Conservation (phyloP, 2,329 filamentous ascomycete species). For the Alternaria solani region DNA sequence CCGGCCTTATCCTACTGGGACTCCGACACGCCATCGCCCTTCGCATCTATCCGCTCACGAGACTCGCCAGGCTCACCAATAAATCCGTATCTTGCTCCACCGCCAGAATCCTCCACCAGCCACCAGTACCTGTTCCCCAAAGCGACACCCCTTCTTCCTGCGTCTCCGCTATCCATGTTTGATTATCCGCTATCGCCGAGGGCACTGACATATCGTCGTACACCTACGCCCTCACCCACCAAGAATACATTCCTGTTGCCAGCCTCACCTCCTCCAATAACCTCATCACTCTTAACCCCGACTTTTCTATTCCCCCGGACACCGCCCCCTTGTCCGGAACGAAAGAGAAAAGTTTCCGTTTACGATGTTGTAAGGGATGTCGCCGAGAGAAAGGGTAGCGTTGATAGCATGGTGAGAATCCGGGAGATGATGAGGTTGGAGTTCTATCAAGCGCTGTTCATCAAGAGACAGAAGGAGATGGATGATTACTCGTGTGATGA, state of each 20-base stretch:
- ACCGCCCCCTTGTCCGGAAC: slow-evolving; percentile 12
- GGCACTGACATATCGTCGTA: slow-evolving; percentile 13
- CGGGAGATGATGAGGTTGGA: slow-evolving; percentile 10
- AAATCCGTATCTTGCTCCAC: slow-evolving; percentile 29
- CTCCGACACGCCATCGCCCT: slow-evolving; percentile 24
- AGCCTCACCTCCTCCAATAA: not conserved
- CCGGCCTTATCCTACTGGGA: slow-evolving; percentile 29
- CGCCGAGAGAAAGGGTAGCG: slow-evolving; percentile 3
- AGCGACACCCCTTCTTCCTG: slow-evolving; percentile 24
- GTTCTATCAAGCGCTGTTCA: slow-evolving; percentile 18
- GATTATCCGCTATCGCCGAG: slow-evolving; percentile 12
- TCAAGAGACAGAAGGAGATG: slow-evolving; percentile 9
- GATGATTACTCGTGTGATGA: not conserved
- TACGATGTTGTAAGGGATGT: not conserved
- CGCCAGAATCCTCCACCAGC: not conserved
- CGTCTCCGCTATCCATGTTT: slow-evolving; percentile 30
- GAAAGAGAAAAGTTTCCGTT: not conserved
- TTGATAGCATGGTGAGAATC: slow-evolving; percentile 5
- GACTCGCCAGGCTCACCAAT: slow-evolving; percentile 12
- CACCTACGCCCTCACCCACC: not conserved
- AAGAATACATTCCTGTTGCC: slow-evolving; percentile 1
- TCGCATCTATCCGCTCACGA: not conserved
- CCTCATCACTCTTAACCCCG: slow-evolving; percentile 13
- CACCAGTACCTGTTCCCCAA: not conserved
- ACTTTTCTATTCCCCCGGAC: slow-evolving; percentile 23